Conservation (phyloP, 2,329 filamentous ascomycete species). For the Neophaeococcomyces aloes region DNA sequence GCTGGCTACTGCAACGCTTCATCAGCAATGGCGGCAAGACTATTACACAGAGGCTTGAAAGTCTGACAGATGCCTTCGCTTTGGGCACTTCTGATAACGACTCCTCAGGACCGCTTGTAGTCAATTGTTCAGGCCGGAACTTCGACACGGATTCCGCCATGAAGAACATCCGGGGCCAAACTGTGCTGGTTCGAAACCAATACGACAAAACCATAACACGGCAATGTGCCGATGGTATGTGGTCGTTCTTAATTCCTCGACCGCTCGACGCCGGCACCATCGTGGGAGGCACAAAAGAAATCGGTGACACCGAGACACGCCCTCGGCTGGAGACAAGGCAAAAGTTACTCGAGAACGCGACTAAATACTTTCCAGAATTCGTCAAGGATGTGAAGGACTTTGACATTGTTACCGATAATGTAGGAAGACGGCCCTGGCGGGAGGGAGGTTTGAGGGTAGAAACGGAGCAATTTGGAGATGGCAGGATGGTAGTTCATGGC, state of each 20-base stretch:
- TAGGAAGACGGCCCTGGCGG: constrained; percentile 35
- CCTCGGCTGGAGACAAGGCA: constrained; percentile 40
- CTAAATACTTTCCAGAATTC: constrained; percentile 33
- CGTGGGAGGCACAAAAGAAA: constrained; percentile 56
- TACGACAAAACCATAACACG: constrained; percentile 44
- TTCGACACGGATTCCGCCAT: constrained; percentile 31
- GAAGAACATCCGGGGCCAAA: constrained; percentile 39
- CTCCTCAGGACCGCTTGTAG: constrained; percentile 21
- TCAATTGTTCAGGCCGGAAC: constrained; percentile 37
- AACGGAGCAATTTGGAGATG: constrained; percentile 32
- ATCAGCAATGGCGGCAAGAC: constrained; percentile 29
- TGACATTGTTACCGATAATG: constrained; percentile 36
- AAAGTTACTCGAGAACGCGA: constrained; percentile 36
- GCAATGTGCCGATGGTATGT: constrained; percentile 52
- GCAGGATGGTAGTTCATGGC: constrained; percentile 38
- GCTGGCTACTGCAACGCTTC: constrained; percentile 32
- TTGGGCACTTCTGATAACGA: constrained; percentile 17
- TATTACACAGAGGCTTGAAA: constrained; percentile 18
- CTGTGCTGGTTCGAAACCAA: constrained; percentile 37
- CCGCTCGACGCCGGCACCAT: constrained; percentile 53
- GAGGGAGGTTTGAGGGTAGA: constrained; percentile 44
- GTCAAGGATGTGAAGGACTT: constrained; percentile 28
- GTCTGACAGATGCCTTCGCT: constrained; percentile 30
- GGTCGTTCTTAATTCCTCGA: constrained; percentile 54
- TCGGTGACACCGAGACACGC: constrained; percentile 44